Evolutionary conservation across 2,329 filamentous ascomycete genomes (phyloP).

Genomic region (Sodiomyces alkalinus): DNA sequence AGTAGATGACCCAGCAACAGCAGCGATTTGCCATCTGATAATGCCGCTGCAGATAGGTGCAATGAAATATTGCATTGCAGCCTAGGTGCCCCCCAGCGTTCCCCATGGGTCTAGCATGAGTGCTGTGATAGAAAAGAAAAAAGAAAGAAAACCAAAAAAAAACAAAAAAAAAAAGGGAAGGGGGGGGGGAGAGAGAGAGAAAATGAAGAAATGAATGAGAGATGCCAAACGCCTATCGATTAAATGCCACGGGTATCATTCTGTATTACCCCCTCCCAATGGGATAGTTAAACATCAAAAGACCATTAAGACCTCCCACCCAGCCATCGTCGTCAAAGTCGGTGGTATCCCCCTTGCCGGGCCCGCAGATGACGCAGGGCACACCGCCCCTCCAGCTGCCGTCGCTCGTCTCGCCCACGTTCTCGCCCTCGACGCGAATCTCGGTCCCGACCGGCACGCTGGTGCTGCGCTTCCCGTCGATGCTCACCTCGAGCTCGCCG

Average conservation of each 20-base stretch:
- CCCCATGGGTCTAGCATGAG: too few relatives aligned
- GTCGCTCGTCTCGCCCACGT: conserved; percentile 39
- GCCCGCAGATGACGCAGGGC: conserved; percentile 68
- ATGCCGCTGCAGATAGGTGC: too few relatives aligned
- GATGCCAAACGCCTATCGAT: conserved; percentile 6
- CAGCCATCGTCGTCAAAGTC: conserved; percentile 71
- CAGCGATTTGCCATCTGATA: too few relatives aligned
- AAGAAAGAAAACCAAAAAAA: too few relatives aligned
- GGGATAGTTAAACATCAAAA: conserved; percentile 95
- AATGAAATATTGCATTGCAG: too few relatives aligned
- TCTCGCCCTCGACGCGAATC: conserved; percentile 76
- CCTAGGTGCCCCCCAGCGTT: too few relatives aligned
- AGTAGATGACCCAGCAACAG: too few relatives aligned
- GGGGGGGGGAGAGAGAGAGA: too few relatives aligned
- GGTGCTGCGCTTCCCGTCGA: conserved; percentile 57
- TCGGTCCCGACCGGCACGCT: conserved; percentile 65
- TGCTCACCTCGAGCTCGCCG: conserved; percentile 61
- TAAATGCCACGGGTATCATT: conserved; percentile 3
- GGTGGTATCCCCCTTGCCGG: conserved; percentile 25
- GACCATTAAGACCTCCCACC: conserved; percentile 85
- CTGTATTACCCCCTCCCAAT: conserved; percentile 42
- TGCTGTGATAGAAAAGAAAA: too few relatives aligned
- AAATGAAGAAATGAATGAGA: too few relatives aligned
- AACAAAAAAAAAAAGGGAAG: too few relatives aligned
- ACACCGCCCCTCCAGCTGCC: conserved; percentile 59